Evolutionary conservation across 768 basidiomycete genomes (phyloP).

Genomic region (Kwoniella europaea): DNA sequence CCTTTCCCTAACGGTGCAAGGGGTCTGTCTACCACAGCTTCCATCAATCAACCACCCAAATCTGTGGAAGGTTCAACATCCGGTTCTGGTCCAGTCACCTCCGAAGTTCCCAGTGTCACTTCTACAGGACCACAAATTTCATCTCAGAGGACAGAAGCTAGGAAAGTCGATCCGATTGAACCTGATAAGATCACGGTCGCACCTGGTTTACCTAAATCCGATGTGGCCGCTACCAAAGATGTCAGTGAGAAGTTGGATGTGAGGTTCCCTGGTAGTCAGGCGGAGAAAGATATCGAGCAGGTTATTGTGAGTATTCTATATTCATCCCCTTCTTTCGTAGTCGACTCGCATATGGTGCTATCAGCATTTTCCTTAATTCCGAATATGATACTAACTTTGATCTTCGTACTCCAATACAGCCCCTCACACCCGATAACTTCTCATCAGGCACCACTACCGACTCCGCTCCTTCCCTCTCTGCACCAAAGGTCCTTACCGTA

Average conservation of each 20-base stretch:
- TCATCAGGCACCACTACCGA: slow-evolving; percentile 48
- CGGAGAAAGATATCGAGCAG: slow-evolving; percentile 42
- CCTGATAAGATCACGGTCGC: slow-evolving; percentile 43
- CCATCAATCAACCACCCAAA: slow-evolving; percentile 16
- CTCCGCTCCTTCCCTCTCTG: slow-evolving; percentile 30
- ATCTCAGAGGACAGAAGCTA: slow-evolving; percentile 31
- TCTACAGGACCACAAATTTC: slow-evolving; percentile 41
- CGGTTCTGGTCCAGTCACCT: slow-evolving; percentile 19
- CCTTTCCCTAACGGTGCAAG: slow-evolving; percentile 35
- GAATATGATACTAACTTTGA: not conserved
- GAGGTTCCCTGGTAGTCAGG: slow-evolving; percentile 38
- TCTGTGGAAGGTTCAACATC: slow-evolving; percentile 1
- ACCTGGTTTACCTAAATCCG: slow-evolving; percentile 53
- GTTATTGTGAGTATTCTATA: slow-evolving; percentile 43
- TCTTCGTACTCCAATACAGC: slow-evolving; percentile 58
- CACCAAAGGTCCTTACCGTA: slow-evolving; percentile 65
- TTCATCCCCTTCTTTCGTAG: slow-evolving; percentile 6
- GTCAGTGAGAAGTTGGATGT: slow-evolving; percentile 31
- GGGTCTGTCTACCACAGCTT: slow-evolving; percentile 26
- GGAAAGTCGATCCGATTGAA: slow-evolving; percentile 29
- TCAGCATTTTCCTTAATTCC: not conserved
- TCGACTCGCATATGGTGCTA: not conserved
- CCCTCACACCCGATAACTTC: slow-evolving; percentile 68
- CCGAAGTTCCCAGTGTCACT: slow-evolving; percentile 22
- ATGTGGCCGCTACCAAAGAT: slow-evolving; percentile 10